Evolutionary conservation across 202 grass and related monocot species (phyloP), one percentile per base, ranked within the genome.

Genomic region (Saccharum hybrid): DNA sequence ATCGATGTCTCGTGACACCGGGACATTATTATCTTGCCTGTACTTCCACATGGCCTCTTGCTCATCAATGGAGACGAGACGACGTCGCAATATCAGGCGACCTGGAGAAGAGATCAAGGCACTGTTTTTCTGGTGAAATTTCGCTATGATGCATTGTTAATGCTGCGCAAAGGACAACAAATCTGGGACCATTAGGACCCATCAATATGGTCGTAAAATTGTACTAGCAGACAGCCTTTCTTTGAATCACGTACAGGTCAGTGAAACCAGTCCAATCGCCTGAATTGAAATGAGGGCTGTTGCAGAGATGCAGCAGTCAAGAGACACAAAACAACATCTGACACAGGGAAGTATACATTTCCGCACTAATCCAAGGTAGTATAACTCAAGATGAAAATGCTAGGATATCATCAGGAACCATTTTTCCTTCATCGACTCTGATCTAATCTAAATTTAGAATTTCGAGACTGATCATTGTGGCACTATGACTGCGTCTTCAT

Each of bases 1-100:
- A 34, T 19, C 45, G 52, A 70, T 49, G 46, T 52, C 78, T 40
- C 72, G 64, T 77, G 78, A 71, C 72, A 51, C 51, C 52, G 49
- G 51, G 51, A 31, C 78, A 39, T 76, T 76, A 86, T 76, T 71
- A 51, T 76, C 39, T 39, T 62, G 62, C 10, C 78, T 75, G 78
- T 68, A 81, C 71, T 76, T 72, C 41, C 83, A 79, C 57, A 79
- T 72, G 75, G 74, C 42, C 67, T 49, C 49, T 70, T 68, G 70
- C 62, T 61, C 77, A 86, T 75, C 72, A 70, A 71, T 69, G 52
- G 63, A 51, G 54, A 10, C 57, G 5, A 51, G 54, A 10, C 57
- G 5, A 11, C 68, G 51, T 46, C 56, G 36, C 10, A 42, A 13
- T 21, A 82, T 64, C 48, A 81, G 66, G 22, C 64, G 28, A 69